Evolutionary conservation across 2,329 filamentous ascomycete species (phyloP).

Genomic region (Furcasterigmium sp.): DNA sequence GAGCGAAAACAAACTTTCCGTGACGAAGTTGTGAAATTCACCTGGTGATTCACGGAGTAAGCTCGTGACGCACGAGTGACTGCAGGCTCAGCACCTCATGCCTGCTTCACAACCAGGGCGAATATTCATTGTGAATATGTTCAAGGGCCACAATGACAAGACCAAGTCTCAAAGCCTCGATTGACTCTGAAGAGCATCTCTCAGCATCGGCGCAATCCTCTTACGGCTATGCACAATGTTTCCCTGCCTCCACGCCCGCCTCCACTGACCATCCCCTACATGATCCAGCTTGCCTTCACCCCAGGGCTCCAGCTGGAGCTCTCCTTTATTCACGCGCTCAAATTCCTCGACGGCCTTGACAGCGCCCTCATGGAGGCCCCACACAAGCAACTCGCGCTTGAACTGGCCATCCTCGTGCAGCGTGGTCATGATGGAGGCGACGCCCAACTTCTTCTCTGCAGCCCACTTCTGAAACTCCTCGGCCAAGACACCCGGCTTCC

Average conservation of each 20-base stretch:
- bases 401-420: slow-evolving; percentile 51
- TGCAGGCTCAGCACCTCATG: too few species aligned
- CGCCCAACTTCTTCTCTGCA: slow-evolving; percentile 44
- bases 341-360: slow-evolving; percentile 51
- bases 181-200: slow-evolving; percentile 43
- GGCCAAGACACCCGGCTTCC: slow-evolving; percentile 36
- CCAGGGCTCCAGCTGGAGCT: slow-evolving; percentile 54
- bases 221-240: slow-evolving; percentile 58
- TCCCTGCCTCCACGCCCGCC: slow-evolving; percentile 63
- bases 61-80: too few species aligned
- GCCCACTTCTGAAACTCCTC: slow-evolving; percentile 46
- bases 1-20: too few species aligned
- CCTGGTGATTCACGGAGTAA: too few species aligned
- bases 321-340: slow-evolving; percentile 32
- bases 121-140: too few species aligned
- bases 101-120: too few species aligned
- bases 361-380: slow-evolving; percentile 49
- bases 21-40: too few species aligned
- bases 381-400: slow-evolving; percentile 62
- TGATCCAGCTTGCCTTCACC: slow-evolving; percentile 39
- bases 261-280: slow-evolving; percentile 34
- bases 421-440: slow-evolving; percentile 68
- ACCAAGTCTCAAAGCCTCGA: not conserved
- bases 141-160: not conserved
- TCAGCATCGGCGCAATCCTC: slow-evolving; percentile 63